Conservation (phyloP, 208 protist genomes). For the Tetramitus jugosus region DNA sequence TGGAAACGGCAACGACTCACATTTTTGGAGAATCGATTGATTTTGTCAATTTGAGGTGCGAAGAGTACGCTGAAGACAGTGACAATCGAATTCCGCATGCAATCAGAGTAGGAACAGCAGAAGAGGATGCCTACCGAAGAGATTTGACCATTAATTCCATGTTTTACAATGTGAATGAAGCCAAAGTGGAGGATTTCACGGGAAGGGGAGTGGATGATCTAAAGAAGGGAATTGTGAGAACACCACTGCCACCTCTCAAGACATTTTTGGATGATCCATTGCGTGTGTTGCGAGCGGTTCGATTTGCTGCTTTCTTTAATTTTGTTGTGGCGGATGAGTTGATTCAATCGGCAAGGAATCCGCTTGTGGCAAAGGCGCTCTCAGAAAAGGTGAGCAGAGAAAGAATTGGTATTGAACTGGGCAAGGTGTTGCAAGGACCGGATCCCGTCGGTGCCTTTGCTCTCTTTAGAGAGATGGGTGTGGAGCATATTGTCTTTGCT, state of each 20-base stretch:
- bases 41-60: conserved; percentile 87
- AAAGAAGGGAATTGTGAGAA: conserved; percentile 63
- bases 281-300: conserved; percentile 74
- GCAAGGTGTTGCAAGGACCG: neutral
- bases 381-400: conserved; percentile 3
- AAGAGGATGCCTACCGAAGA: conserved; percentile 83
- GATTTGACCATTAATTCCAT: conserved; percentile 98
- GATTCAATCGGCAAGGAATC: neutral
- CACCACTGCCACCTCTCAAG: conserved; percentile 61
- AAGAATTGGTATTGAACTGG: neutral
- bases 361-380: neutral
- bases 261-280: conserved; percentile 87
- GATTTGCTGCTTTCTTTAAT: conserved; percentile 76
- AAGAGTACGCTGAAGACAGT: conserved; percentile 72
- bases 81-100: conserved; percentile 79
- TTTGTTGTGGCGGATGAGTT: conserved; percentile 62
- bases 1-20: conserved; percentile 88
- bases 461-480: neutral
- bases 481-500: neutral
- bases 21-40: conserved; percentile 80
- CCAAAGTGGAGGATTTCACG: conserved; percentile 85
- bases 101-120: conserved; percentile 52
- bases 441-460: conserved; percentile 6
- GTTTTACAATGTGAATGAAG: conserved; percentile 95
- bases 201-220: conserved; percentile 73